Percentiles rank a stretch among this genome's conserved stretches.
phyloP scores from a whole-genome alignment of 148 eudicot species.

The Dianthus caryophyllus region DNA sequence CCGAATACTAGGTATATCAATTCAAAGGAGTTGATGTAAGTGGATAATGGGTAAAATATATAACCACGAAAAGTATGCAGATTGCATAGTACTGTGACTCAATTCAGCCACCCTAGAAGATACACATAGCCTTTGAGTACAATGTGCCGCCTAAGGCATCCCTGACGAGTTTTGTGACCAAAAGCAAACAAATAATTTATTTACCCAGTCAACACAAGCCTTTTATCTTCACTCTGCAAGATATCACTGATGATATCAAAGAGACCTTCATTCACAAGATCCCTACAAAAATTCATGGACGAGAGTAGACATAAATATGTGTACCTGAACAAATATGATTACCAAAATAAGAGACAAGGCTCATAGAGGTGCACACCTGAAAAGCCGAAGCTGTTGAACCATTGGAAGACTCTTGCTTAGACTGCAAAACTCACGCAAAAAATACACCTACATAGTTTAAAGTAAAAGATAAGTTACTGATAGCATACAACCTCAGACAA shows the following conservation, averaged over 20 bases:
- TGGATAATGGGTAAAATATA: too few relatives aligned
- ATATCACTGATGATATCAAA: conserved; percentile 71
- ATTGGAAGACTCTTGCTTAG: conserved; percentile 89
- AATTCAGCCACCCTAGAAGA: too few relatives aligned
- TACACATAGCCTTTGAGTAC: too few relatives aligned
- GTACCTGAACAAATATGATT: background rate
- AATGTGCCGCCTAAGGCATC: background rate
- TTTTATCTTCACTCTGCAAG: conserved; percentile 61
- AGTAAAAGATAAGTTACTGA: background rate
- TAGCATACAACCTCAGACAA: background rate
- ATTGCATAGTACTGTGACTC: too few relatives aligned
- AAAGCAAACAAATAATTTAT: background rate
- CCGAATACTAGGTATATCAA: too few relatives aligned
- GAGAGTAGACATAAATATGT: conserved; percentile 9
- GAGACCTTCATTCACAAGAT: conserved; percentile 77
- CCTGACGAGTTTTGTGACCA: background rate
- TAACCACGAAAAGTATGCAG: too few relatives aligned
- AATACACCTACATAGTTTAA: conserved; percentile 44
- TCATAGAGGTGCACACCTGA: conserved; percentile 43
- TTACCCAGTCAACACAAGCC: conserved; percentile 84
- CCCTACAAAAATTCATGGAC: conserved; percentile 43
- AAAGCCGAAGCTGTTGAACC: conserved; percentile 83
- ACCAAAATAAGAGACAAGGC: conserved; percentile 5
- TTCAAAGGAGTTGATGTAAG: too few relatives aligned
- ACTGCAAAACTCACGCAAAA: conserved; percentile 84